A percentile compares a stretch with the other conserved stretches of the same genome.
These are phyloP conservation scores for Barnettozyma wickerhamii DNA, from an alignment of 805 yeast genomes.

Conservation along the genomic window DNA sequence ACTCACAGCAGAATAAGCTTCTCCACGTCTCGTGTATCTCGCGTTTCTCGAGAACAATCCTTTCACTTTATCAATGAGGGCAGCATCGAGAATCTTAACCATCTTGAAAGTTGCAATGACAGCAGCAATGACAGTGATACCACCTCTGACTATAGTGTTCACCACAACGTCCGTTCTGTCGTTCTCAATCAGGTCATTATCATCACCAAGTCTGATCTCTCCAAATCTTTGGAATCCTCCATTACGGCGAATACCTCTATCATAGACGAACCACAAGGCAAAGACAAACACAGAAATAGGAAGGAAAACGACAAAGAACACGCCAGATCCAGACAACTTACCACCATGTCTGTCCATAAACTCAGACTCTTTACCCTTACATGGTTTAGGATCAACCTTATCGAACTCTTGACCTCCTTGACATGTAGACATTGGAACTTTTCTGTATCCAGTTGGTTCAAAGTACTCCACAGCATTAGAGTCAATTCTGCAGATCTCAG, in stretches of 20 bases:
- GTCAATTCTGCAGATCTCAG: constrained; percentile 51
- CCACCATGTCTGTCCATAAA: constrained; percentile 50
- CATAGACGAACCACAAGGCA: constrained; percentile 55
- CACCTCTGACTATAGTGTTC: constrained; percentile 36
- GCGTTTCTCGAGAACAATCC: constrained; percentile 16
- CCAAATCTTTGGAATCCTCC: constrained; percentile 61
- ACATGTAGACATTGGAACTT: constrained; percentile 83
- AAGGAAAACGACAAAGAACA: constrained; percentile 48
- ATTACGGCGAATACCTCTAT: constrained; percentile 78
- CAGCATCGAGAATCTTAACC: constrained; percentile 24
- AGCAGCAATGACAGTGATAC: constrained; percentile 31
- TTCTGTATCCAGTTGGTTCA: constrained; percentile 91
- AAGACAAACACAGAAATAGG: constrained; percentile 41
- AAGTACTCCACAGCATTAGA: constrained; percentile 61
- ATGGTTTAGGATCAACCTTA: constrained; percentile 58
- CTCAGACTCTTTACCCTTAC: constrained; percentile 82
- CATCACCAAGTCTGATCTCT: constrained; percentile 83
- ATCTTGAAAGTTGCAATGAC: constrained; percentile 27
- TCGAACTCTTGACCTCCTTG: constrained; percentile 75
- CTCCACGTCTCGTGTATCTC: constrained; percentile 22
- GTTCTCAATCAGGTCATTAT: constrained; percentile 62
- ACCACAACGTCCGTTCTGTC: constrained; percentile 53
- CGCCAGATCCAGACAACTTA: constrained; percentile 44
- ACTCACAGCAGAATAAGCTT: constrained; percentile 16
- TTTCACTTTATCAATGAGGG: constrained; percentile 15